A percentile compares a stretch with the other conserved stretches of the same genome.
Evolutionary conservation across 2,329 filamentous ascomycete species (phyloP).

Genomic region (Claviceps africana): DNA sequence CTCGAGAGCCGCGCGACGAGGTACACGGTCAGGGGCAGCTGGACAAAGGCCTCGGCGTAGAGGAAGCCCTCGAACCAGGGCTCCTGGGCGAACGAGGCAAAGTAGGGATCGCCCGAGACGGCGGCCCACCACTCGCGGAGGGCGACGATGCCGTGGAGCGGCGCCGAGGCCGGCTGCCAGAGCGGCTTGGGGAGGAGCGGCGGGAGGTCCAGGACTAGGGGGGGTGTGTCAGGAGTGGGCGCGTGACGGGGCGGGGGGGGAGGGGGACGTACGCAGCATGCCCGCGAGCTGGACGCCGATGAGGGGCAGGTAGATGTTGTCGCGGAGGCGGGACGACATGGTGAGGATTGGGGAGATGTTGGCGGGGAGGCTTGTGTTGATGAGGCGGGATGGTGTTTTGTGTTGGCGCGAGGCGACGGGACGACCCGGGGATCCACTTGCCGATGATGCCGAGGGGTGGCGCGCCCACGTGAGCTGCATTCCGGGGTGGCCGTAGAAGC

Average conservation of each 20-base stretch:
- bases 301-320: conserved; percentile 23
- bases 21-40: conserved; percentile 37
- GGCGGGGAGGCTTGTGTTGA: no score
- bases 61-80: conserved; percentile 39
- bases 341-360: background rate
- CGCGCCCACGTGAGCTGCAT: no score
- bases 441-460: no score
- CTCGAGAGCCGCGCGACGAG: conserved; percentile 27
- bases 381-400: no score
- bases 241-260: no score
- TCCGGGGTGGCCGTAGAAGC: no score
- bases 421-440: no score
- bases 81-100: conserved; percentile 21
- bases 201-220: conserved; percentile 38
- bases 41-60: conserved; percentile 33
- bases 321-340: conserved; percentile 13
- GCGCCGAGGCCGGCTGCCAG: conserved; percentile 25
- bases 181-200: conserved; percentile 36
- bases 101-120: conserved; percentile 39
- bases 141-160: conserved; percentile 32
- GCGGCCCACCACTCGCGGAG: conserved; percentile 33
- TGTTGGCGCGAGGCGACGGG: no score
- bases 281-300: conserved; percentile 20
- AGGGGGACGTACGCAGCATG: conserved; percentile 21
- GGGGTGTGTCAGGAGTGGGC: background rate